phyloP scores from a whole-genome alignment of 768 basidiomycete genomes.

The Hygrocybe punicea region DNA sequence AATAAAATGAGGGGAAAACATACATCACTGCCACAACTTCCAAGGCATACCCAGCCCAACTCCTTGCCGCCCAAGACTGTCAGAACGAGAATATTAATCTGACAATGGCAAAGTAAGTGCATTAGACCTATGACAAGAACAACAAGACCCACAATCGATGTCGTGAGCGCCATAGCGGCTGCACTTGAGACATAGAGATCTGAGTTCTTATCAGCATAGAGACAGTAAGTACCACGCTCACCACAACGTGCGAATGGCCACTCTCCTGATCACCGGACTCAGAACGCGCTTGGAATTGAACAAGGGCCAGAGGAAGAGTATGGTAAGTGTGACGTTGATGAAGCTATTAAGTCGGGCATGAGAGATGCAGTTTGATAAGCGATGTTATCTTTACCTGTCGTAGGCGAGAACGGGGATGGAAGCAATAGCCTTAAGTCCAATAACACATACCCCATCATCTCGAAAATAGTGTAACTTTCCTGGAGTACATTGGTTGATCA shows the following conservation, averaged over 20 bases:
- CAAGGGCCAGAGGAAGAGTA: constrained; percentile 48
- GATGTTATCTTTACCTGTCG: constrained; percentile 40
- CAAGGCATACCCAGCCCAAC: constrained; percentile 49
- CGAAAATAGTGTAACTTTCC: constrained; percentile 39
- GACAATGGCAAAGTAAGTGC: not conserved
- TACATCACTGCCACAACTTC: constrained; percentile 35
- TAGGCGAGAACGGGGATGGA: constrained; percentile 46
- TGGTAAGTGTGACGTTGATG: constrained; percentile 39
- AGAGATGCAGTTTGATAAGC: not conserved
- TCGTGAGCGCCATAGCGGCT: constrained; percentile 40
- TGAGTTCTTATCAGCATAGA: not conserved
- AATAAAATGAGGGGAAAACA: not conserved
- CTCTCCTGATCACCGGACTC: constrained; percentile 32
- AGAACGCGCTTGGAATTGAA: constrained; percentile 29
- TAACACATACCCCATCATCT: constrained; percentile 42
- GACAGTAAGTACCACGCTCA: constrained; percentile 21
- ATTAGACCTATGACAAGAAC: not conserved
- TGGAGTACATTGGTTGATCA: not conserved
- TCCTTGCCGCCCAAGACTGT: constrained; percentile 44
- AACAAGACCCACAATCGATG: constrained; percentile 38
- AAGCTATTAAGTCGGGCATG: not conserved
- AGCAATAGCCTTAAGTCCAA: constrained; percentile 36
- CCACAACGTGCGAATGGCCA: constrained; percentile 45
- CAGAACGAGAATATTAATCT: constrained; percentile 45
- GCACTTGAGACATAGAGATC: constrained; percentile 32